Percentiles rank a stretch among this genome's conserved stretches.
Conservation (phyloP, 441 rosid genomes). For the Adansonia madagascariensis region DNA sequence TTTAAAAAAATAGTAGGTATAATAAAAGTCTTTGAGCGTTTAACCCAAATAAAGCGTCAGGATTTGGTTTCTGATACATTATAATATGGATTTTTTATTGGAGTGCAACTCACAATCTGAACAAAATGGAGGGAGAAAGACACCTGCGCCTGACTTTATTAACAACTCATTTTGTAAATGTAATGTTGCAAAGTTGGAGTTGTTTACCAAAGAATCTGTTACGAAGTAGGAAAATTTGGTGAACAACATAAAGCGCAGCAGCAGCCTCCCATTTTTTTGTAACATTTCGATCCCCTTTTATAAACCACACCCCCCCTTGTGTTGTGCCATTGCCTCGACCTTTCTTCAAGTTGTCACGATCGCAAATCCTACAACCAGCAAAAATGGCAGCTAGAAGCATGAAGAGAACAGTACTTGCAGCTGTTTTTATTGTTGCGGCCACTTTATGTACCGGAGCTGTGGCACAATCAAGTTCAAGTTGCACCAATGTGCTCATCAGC, state of each 20-base stretch:
- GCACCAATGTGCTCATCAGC: slow-evolving; percentile 49
- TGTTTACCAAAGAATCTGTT: neutral
- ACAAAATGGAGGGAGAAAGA: neutral
- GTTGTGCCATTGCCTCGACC: neutral
- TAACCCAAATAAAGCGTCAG: neutral
- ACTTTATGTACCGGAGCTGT: slow-evolving; percentile 34
- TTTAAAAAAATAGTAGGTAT: neutral
- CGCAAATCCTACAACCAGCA: neutral
- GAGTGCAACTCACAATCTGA: too few species aligned
- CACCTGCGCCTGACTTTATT: neutral
- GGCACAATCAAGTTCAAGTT: slow-evolving; percentile 49
- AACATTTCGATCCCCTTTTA: neutral
- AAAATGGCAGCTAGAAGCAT: neutral
- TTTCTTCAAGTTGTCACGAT: neutral
- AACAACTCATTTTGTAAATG: neutral
- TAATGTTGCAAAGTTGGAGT: neutral
- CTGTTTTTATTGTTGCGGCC: neutral
- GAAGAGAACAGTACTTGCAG: neutral
- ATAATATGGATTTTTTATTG: neutral
- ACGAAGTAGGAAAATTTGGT: neutral
- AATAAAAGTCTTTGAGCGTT: neutral
- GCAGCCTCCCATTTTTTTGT: neutral
- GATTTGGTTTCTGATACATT: neutral
- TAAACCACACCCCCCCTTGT: neutral
- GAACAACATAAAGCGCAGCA: neutral